Base-by-base conservation (phyloP, 1,284 basidiomycete genomes). In the Entoloma clypeatum region DNA sequence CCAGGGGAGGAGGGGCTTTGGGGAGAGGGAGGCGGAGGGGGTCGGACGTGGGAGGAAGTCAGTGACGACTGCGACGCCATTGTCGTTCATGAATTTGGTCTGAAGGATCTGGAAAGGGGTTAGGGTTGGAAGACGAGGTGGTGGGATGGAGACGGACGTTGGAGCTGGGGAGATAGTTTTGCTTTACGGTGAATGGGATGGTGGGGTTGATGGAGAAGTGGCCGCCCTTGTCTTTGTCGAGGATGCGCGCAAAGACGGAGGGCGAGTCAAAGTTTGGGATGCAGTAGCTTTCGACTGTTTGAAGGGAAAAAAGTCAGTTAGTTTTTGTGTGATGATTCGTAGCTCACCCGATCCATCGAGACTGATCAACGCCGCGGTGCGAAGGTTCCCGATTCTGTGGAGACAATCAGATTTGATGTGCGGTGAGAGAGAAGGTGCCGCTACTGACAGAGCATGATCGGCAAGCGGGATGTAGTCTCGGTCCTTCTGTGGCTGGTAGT, bases 201-300 rank as follows among this genome's bases (percentile, higher is more conserved):
- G 71, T 77, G 0, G 90, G 90, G 7, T 75, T 79, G 55, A 95
- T 82, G 4, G 82, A 87, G 60, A 94, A 95, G 60, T 96, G 92
- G 0, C 92, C 92, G n/a, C 92, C 93, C 73, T 86, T 88, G 61
- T 89, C 69, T 56, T 89, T 88, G 66, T 91, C 87, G 3, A 92
- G 71, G 52, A 92, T 88, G 9, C 88, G 77, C 5, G 91, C 92
- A 52, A 95, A 96, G 25, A 96, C 72, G 9, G 84, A 86, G 6
- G 92, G 92, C 3, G 89, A 93, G 63, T 96, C 92, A 58, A 96
- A 96, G 69, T 93, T 76, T 1, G 92, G 92, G 8, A 93, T 74
- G 54, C 92, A 95, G 61, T 93, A 91, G 51, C 86, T 88, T 58
- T 94, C 86, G 51, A 91, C 84, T 86, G 48, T n/a, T n/a, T n/a